Percentiles rank a stretch among this genome's conserved stretches.
These are phyloP conservation scores for Rhodotorula sp. DNA, from an alignment of 1,284 basidiomycete species.

Conservation along the genomic window DNA sequence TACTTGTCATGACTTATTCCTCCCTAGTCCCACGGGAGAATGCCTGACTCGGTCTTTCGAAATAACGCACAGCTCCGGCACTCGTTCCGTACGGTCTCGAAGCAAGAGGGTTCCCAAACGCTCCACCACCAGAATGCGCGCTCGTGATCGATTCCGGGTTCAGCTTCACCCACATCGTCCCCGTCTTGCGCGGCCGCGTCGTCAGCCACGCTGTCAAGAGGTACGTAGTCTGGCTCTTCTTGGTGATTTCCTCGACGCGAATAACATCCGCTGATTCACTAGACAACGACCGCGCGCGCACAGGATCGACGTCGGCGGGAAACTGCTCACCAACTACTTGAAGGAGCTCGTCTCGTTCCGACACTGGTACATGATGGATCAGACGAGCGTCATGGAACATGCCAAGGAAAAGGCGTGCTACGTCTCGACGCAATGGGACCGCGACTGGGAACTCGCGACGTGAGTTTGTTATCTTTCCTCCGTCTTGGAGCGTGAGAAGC, in stretches of 20 bases:
- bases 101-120: slow-evolving; percentile 47
- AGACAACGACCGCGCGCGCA: not conserved
- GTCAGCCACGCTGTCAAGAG: slow-evolving; percentile 77
- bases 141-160: slow-evolving; percentile 87
- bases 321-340: slow-evolving; percentile 88
- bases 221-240: slow-evolving; percentile 51
- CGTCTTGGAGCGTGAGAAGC: not conserved
- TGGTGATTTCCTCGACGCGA: too few relatives aligned
- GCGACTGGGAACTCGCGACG: slow-evolving; percentile 77
- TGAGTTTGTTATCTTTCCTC: slow-evolving; percentile 51
- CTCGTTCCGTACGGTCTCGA: slow-evolving; percentile 68
- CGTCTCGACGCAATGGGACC: slow-evolving; percentile 70
- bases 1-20: too few relatives aligned
- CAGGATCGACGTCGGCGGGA: slow-evolving; percentile 90
- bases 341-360: slow-evolving; percentile 91
- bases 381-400: slow-evolving; percentile 86
- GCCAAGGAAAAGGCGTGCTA: slow-evolving; percentile 87
- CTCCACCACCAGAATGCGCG: slow-evolving; percentile 65
- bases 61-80: slow-evolving; percentile 62
- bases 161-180: slow-evolving; percentile 87
- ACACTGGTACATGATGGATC: slow-evolving; percentile 98
- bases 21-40: too few relatives aligned
- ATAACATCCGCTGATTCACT: too few relatives aligned
- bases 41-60: too few relatives aligned
- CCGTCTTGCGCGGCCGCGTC: slow-evolving; percentile 72